A percentile compares a stretch with the other conserved stretches of the same genome.
Evolutionary conservation across 805 yeast species (phyloP).

Genomic region (Wickerhamiella azymoides): DNA sequence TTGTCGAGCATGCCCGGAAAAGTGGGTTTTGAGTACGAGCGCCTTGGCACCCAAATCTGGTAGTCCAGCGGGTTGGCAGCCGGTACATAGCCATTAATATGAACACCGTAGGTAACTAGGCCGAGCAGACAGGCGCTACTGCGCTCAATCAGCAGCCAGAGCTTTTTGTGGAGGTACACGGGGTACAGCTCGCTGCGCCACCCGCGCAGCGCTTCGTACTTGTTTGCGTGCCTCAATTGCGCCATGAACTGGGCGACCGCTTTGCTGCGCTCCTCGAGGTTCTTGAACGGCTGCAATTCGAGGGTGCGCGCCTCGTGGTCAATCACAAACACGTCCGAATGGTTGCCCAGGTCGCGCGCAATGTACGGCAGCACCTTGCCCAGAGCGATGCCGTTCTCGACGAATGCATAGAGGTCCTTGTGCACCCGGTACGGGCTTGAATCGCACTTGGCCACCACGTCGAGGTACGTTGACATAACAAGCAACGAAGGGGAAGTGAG

Average conservation of each 20-base stretch:
- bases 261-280: slow-evolving; percentile 4
- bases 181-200: slow-evolving; percentile 84
- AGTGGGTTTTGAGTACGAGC: slow-evolving; percentile 68
- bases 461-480: slow-evolving; percentile 6
- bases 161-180: slow-evolving; percentile 39
- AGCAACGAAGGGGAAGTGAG: background rate
- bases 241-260: slow-evolving; percentile 12
- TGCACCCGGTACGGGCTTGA: slow-evolving; percentile 4
- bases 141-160: slow-evolving; percentile 64
- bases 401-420: slow-evolving; percentile 17
- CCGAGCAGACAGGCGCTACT: slow-evolving; percentile 74
- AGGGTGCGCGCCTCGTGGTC: background rate
- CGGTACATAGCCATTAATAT: slow-evolving; percentile 64
- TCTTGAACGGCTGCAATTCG: background rate
- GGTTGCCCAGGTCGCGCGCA: slow-evolving; percentile 5
- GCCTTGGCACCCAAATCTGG: slow-evolving; percentile 66
- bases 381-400: slow-evolving; percentile 22
- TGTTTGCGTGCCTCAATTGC: slow-evolving; percentile 16
- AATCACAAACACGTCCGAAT: background rate
- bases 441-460: slow-evolving; percentile 9
- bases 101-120: slow-evolving; percentile 80
- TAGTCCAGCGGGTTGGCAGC: slow-evolving; percentile 24
- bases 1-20: slow-evolving; percentile 87
- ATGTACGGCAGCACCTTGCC: slow-evolving; percentile 15
- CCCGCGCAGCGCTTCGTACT: slow-evolving; percentile 24